Conservation (phyloP, 768 basidiomycete genomes). For the Leucosporidium yakuticum region DNA sequence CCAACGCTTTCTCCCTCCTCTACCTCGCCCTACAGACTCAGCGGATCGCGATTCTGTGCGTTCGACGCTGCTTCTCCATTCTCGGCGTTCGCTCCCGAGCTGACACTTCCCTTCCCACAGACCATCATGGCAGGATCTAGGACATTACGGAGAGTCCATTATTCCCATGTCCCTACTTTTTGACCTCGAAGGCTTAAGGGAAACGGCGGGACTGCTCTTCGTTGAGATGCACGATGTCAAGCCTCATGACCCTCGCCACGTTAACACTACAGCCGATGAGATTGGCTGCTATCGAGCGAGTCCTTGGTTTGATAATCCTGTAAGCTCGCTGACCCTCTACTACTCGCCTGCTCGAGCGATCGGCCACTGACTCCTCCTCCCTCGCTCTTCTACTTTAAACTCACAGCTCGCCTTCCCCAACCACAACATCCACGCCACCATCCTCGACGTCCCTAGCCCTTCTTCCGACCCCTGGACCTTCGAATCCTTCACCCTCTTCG, state of each 20-base stretch:
- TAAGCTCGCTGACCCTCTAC: too few relatives aligned
- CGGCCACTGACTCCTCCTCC: too few relatives aligned
- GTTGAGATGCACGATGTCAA: constrained; percentile 18
- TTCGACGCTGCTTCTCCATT: too few relatives aligned
- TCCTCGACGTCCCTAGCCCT: not conserved
- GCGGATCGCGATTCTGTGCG: constrained; percentile 6
- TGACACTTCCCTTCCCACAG: too few relatives aligned
- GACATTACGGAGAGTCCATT: constrained; percentile 3
- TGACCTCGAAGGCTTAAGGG: constrained; percentile 9
- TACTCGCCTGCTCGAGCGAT: not conserved
- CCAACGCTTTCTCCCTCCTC: constrained; percentile 5
- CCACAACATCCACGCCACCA: not conserved
- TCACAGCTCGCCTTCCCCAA: not conserved
- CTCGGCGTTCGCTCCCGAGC: too few relatives aligned
- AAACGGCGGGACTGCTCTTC: constrained; percentile 12
- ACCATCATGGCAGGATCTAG: constrained; percentile 10
- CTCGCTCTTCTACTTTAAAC: too few relatives aligned
- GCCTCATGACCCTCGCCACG: not conserved
- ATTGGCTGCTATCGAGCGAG: constrained; percentile 7
- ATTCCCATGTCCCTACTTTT: constrained; percentile 5
- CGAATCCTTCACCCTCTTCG: constrained; percentile 16
- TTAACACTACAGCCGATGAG: not conserved
- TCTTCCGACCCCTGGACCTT: not conserved
- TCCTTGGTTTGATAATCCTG: not conserved
- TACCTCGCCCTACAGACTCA: constrained; percentile 20